These are phyloP conservation scores for Artemisia tridentata DNA, from an alignment of 129 eudicot species.

Conservation along the genomic window DNA sequence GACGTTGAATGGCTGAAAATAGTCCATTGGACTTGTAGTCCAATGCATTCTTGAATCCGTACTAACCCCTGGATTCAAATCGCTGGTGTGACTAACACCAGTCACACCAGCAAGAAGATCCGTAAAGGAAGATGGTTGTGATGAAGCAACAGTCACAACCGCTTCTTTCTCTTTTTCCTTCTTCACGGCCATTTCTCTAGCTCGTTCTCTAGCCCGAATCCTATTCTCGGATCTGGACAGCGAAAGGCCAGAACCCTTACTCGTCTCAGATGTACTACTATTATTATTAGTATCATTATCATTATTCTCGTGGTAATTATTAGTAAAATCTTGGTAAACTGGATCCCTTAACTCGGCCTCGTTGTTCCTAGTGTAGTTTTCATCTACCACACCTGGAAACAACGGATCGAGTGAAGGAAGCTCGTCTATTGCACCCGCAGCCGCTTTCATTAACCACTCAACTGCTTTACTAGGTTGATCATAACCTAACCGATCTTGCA, in stretches of 20 bases:
- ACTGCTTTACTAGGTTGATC: conserved; percentile 94
- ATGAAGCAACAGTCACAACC: conserved; percentile 37
- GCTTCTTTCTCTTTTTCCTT: conserved; percentile 47
- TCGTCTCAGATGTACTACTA: conserved; percentile 77
- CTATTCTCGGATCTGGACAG: conserved; percentile 68
- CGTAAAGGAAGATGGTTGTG: conserved; percentile 64
- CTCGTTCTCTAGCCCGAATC: conserved; percentile 67
- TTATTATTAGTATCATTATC: no score
- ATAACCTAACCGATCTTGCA: conserved; percentile 76
- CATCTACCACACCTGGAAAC: conserved; percentile 36
- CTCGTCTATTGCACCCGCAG: conserved; percentile 58
- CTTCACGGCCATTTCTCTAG: conserved; percentile 70
- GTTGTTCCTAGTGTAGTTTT: background rate
- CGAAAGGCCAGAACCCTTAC: conserved; percentile 73
- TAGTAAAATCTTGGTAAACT: background rate
- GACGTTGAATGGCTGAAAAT: conserved; percentile 26
- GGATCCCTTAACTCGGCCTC: conserved; percentile 27
- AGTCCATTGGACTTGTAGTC: conserved; percentile 36
- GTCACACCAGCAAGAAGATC: conserved; percentile 54
- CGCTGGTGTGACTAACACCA: background rate
- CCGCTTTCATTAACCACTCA: conserved; percentile 82
- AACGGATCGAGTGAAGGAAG: conserved; percentile 55
- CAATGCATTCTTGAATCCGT: conserved; percentile 8
- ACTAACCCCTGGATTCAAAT: conserved; percentile 2
- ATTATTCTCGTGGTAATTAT: no score